A percentile compares a stretch with the other conserved stretches of the same genome.
Conservation (phyloP, 495 filamentous ascomycete genomes). For the Entonaema liquescens region DNA sequence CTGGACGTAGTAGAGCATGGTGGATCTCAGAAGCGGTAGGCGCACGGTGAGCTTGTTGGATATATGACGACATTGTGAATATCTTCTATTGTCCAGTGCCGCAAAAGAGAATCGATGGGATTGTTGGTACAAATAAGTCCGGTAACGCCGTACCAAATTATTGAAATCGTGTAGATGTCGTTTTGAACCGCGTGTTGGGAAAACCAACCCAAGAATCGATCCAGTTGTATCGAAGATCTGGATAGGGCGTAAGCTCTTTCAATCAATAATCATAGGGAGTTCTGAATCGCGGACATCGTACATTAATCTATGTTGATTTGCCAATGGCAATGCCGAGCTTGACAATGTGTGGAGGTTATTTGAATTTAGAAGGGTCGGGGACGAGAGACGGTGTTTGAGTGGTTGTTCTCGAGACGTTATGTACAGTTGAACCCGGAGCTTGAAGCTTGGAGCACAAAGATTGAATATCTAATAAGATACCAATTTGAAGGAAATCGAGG, state of each 20-base stretch:
- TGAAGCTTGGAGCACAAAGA: not conserved
- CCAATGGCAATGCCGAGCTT: not conserved
- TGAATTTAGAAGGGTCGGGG: not conserved
- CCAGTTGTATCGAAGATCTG: not conserved
- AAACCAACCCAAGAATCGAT: not conserved
- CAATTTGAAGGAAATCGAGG: not conserved
- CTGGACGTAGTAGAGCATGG: constrained; percentile 79
- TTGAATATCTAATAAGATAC: not conserved
- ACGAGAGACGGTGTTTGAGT: not conserved
- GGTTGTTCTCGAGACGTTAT: not conserved
- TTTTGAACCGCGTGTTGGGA: not conserved
- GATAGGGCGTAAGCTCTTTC: not conserved
- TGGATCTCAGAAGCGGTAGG: constrained; percentile 29
- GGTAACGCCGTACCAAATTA: too few relatives aligned
- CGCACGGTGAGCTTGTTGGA: not conserved
- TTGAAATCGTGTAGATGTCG: not conserved
- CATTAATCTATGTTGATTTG: not conserved
- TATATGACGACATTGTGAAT: constrained; percentile 7
- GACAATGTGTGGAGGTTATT: not conserved
- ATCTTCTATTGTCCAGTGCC: not conserved
- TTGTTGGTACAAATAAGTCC: too few relatives aligned
- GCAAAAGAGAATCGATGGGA: too few relatives aligned
- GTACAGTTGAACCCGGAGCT: not conserved
- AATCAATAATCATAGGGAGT: not conserved
- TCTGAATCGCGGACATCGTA: not conserved